phyloP scores from a whole-genome alignment of 345 rosid genomes.

The Hypericum androsaemum region DNA sequence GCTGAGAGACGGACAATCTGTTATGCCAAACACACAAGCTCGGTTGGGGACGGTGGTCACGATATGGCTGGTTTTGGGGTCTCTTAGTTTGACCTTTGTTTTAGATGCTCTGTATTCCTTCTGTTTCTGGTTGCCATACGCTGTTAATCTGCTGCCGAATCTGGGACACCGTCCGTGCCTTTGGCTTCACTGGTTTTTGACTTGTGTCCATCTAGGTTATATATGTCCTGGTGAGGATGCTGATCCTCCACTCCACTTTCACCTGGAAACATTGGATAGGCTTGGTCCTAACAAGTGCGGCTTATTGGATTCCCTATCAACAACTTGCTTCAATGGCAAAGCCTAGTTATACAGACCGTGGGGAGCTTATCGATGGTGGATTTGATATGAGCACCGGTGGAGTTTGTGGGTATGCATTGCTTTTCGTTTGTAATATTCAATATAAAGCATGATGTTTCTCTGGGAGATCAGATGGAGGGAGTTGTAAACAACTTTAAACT shows the following conservation, averaged over 20 bases:
- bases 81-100: no score
- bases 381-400: constrained; percentile 88
- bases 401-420: constrained; percentile 59
- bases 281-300: constrained; percentile 51
- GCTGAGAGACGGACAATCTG: no score
- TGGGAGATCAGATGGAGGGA: no score
- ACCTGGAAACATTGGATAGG: constrained; percentile 82
- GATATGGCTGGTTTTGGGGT: no score
- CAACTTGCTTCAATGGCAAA: constrained; percentile 68
- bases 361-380: constrained; percentile 84
- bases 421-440: background rate
- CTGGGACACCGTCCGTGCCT: no score
- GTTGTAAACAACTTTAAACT: background rate
- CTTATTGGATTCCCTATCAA: constrained; percentile 59
- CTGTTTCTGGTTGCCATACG: no score
- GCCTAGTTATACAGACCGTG: constrained; percentile 53
- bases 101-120: no score
- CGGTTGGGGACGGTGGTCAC: no score
- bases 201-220: constrained; percentile 39
- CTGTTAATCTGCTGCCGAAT: no score
- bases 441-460: background rate
- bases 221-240: constrained; percentile 58
- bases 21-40: no score
- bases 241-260: constrained; percentile 50
- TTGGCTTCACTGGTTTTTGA: background rate